Evolutionary conservation across 1,284 basidiomycete genomes (phyloP).

Genomic region (Pseudozyma thailandica): DNA sequence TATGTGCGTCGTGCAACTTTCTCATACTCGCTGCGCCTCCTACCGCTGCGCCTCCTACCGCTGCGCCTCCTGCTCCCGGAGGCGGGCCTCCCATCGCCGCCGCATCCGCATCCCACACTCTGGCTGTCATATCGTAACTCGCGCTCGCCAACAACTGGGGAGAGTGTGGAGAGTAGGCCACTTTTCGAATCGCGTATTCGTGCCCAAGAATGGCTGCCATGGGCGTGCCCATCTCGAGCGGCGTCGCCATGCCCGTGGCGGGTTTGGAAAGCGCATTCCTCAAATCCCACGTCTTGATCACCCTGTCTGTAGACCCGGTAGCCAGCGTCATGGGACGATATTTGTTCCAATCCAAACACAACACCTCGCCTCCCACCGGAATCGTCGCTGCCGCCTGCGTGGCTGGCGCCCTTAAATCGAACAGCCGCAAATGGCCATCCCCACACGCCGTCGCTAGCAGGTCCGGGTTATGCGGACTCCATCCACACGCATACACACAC

Average conservation of each 20-base stretch:
- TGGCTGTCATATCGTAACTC: conserved; percentile 95
- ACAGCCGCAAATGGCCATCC: conserved; percentile 71
- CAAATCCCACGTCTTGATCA: conserved; percentile 82
- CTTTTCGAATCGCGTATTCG: conserved; percentile 71
- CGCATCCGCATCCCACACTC: conserved; percentile 74
- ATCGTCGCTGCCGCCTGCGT: conserved; percentile 20
- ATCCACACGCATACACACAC: conserved; percentile 88
- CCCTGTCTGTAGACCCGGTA: conserved; percentile 82
- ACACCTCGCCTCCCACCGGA: conserved; percentile 68
- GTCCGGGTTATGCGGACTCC: conserved; percentile 88
- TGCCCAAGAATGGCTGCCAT: conserved; percentile 68
- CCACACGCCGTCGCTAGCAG: conserved; percentile 83
- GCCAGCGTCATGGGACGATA: conserved; percentile 83
- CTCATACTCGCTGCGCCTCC: conserved; percentile 33
- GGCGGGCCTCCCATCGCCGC: conserved; percentile 19
- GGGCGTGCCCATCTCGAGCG: conserved; percentile 28
- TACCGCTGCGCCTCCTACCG: neutral
- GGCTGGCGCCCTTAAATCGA: conserved; percentile 51
- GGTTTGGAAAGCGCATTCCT: conserved; percentile 21
- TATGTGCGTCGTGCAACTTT: conserved; percentile 83
- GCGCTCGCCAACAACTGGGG: conserved; percentile 82
- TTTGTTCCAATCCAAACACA: conserved; percentile 92
- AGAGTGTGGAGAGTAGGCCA: conserved; percentile 73
- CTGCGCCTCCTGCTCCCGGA: neutral
- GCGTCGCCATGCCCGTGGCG: neutral